phyloP scores from a whole-genome alignment of 2,329 filamentous ascomycete species.

The Fusarium sp. region DNA sequence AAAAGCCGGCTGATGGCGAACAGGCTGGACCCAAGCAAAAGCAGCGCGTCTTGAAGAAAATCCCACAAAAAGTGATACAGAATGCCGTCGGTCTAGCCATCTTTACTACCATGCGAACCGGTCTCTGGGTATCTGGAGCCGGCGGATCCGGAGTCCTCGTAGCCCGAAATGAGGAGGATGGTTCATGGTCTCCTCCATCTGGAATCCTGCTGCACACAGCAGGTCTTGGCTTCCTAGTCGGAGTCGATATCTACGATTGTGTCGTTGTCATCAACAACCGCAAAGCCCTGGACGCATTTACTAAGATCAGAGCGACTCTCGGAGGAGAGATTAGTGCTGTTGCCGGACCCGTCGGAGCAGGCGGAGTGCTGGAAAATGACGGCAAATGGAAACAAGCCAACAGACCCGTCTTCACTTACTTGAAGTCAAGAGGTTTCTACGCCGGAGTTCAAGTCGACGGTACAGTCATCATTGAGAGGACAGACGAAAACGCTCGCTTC shows the following conservation, averaged over 20 bases:
- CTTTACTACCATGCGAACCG: constrained; percentile 75
- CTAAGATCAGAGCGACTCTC: constrained; percentile 75
- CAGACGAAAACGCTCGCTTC: constrained; percentile 85
- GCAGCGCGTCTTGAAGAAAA: constrained; percentile 60
- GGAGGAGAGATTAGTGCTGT: constrained; percentile 81
- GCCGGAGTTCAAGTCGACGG: constrained; percentile 88
- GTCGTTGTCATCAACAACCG: constrained; percentile 84
- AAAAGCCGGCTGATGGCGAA: constrained; percentile 31
- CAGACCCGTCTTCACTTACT: constrained; percentile 66
- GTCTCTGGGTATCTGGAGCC: constrained; percentile 73
- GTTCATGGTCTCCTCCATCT: constrained; percentile 79
- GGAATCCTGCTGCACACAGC: constrained; percentile 84
- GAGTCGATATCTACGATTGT: constrained; percentile 88
- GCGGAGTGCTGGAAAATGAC: constrained; percentile 74
- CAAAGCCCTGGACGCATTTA: constrained; percentile 79
- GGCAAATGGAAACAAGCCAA: constrained; percentile 61
- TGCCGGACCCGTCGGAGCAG: constrained; percentile 73
- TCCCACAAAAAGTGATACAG: constrained; percentile 66
- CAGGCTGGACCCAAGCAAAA: constrained; percentile 50
- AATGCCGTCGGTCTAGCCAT: constrained; percentile 75
- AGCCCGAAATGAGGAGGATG: constrained; percentile 66
- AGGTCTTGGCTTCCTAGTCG: constrained; percentile 80
- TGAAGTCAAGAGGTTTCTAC: constrained; percentile 88
- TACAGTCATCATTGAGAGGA: constrained; percentile 83
- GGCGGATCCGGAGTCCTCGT: constrained; percentile 72